Evolutionary conservation across 345 rosid genomes (phyloP), one percentile per base, ranked within the genome.

Genomic region (Gossypium australe): DNA sequence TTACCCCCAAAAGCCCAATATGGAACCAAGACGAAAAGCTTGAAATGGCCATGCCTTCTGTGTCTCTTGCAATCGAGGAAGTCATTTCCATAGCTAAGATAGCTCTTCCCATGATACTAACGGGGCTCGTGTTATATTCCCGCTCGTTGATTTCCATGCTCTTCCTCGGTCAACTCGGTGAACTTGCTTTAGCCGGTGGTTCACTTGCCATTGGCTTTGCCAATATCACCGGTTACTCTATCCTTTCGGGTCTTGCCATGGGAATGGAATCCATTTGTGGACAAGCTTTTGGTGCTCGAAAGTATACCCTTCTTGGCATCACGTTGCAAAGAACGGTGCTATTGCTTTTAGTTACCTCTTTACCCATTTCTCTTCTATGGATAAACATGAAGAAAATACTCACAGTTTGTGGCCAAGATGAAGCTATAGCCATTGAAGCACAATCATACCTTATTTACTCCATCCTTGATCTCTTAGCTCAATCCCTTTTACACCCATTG

Each of bases 241-340:
- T 94, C 70, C 89, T 92, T 66, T 90, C 97, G 4, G 98, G 98
- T 62, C 87, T 94, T 2, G 90, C 95, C 75, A 85, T 86, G 86
- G 98, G 97, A 3, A 93, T 92, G 89, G 98, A 94, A 72, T 88
- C 97, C 16, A 88, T 94, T 29, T 94, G 98, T 74, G 89, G 93
- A 2, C 98, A 94, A 78, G 94, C 97, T 41, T 87, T 86, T 45
- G 98, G 98, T 25, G 98, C 98, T 27, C 79, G 80, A 71, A 89
- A 82, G 4, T 85, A 84, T 64, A 79, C 45, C 38, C 84, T 89
- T 47, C 90, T 92, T 4, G 86, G 89, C 34, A 82, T 85, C 14
- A 81, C 94, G 24, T 80, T 94, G 75, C 97, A 89, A 77, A 76
- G 91, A 79, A 84, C 90, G 4, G 75, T 94, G 61, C 79, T 92